phyloP scores from a whole-genome alignment of 495 filamentous ascomycete genomes.

The Parathielavia hyrcaniae region DNA sequence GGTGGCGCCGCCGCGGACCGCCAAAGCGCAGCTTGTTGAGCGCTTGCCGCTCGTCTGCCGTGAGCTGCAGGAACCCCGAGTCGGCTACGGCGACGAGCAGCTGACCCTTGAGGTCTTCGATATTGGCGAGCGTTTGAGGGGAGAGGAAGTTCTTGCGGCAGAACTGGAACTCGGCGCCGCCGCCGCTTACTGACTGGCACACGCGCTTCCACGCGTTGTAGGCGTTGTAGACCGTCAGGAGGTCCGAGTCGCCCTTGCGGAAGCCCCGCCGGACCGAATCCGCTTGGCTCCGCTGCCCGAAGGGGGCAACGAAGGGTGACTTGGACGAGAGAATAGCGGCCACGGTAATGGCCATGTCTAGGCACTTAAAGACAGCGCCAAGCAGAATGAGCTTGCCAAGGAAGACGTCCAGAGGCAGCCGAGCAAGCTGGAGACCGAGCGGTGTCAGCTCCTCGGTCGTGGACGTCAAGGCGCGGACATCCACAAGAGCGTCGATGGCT shows the following conservation, averaged over 20 bases:
- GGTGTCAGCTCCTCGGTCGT: constrained; percentile 72
- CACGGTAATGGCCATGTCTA: constrained; percentile 84
- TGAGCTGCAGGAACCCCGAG: constrained; percentile 70
- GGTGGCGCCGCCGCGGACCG: constrained; percentile 48
- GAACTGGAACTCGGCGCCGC: constrained; percentile 70
- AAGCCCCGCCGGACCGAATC: constrained; percentile 70
- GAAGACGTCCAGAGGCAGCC: constrained; percentile 86
- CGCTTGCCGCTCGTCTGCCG: constrained; percentile 56
- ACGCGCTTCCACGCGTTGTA: constrained; percentile 81
- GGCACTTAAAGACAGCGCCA: constrained; percentile 75
- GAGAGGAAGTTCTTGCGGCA: constrained; percentile 89
- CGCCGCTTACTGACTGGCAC: constrained; percentile 53
- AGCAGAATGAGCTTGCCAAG: constrained; percentile 87
- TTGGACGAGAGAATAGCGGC: constrained; percentile 92
- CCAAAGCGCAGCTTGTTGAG: constrained; percentile 52
- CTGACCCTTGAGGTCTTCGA: constrained; percentile 92
- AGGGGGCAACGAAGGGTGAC: constrained; percentile 80
- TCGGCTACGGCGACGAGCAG: constrained; percentile 75
- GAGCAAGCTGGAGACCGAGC: constrained; percentile 77
- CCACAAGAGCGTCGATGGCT: constrained; percentile 84
- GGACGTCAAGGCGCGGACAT: constrained; percentile 80
- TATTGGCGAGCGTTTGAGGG: constrained; percentile 72
- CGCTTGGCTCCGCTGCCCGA: constrained; percentile 74
- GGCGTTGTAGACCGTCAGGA: constrained; percentile 87
- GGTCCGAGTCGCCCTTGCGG: constrained; percentile 80